Conservation (phyloP, 192 early-diverging fungal genomes). For the Borealophlyctis nickersoniae region DNA sequence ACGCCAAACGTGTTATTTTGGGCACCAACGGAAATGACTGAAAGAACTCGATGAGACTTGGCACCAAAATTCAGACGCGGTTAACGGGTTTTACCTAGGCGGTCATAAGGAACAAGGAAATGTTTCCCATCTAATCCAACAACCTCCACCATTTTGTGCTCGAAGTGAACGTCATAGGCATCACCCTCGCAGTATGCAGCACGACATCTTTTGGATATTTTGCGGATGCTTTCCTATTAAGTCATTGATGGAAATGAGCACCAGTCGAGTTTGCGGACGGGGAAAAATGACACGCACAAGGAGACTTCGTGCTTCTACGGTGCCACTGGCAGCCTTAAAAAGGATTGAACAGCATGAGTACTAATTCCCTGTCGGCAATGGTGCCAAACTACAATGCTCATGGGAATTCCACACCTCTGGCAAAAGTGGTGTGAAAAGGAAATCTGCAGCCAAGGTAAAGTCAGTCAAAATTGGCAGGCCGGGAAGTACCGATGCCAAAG, state of each 20-base stretch:
- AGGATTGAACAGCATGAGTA: constrained; percentile 4
- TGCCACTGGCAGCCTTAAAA: constrained; percentile 35
- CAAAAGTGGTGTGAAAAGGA: constrained; percentile 45
- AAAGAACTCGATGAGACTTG: background rate
- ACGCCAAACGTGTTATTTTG: constrained; percentile 58
- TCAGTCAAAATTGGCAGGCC: background rate
- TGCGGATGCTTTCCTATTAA: constrained; percentile 26
- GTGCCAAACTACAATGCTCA: background rate
- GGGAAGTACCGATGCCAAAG: background rate
- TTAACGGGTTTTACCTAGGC: constrained; percentile 15
- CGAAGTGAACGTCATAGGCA: constrained; percentile 28
- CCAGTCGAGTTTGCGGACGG: background rate
- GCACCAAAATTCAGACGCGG: background rate
- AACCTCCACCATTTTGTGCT: constrained; percentile 29
- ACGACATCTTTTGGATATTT: constrained; percentile 21
- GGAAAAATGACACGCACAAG: background rate
- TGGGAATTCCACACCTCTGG: constrained; percentile 27
- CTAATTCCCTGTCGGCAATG: too few species aligned
- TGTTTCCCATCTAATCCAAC: constrained; percentile 5
- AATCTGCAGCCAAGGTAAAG: constrained; percentile 12
- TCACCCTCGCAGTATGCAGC: constrained; percentile 28
- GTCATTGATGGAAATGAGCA: background rate
- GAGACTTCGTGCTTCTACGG: constrained; percentile 34
- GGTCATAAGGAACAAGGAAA: constrained; percentile 38
- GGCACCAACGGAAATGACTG: constrained; percentile 32